Percentiles rank a stretch among this genome's conserved stretches.
Conservation (phyloP, 2,329 filamentous ascomycete genomes). For the Fusarium citri region DNA sequence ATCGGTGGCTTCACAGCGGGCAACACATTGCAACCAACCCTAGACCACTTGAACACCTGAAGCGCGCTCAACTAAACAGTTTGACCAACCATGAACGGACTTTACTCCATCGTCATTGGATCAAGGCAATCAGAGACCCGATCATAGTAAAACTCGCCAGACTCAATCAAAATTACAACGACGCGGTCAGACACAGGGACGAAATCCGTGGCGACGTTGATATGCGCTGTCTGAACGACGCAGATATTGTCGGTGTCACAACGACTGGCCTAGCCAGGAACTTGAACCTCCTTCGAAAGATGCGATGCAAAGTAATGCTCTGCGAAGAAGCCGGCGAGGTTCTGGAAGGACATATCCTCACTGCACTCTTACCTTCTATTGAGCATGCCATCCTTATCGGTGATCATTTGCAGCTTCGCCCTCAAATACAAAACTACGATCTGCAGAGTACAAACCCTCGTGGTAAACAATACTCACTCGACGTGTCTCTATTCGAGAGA, state of each 20-base stretch:
- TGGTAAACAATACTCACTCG: neutral
- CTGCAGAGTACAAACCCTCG: conserved; percentile 5
- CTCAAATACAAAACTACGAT: conserved; percentile 2
- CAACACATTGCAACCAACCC: neutral
- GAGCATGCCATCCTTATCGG: conserved; percentile 54
- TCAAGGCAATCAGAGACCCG: neutral
- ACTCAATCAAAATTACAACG: neutral
- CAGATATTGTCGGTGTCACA: neutral
- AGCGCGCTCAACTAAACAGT: neutral
- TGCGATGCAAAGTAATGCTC: conserved; percentile 68
- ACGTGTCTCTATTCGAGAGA: conserved; percentile 1
- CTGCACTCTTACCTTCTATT: conserved; percentile 67
- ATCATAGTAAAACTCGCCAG: neutral
- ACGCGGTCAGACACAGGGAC: neutral
- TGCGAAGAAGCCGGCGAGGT: conserved; percentile 78
- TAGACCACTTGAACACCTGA: neutral
- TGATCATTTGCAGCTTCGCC: conserved; percentile 1
- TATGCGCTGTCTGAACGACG: neutral
- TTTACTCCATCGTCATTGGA: neutral
- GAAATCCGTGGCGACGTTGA: neutral
- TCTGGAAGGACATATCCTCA: conserved; percentile 71
- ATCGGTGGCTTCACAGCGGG: neutral
- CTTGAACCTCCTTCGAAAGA: conserved; percentile 59
- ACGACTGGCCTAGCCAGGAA: conserved; percentile 55
- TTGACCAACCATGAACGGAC: neutral